phyloP scores from a whole-genome alignment of 306 rosid genomes.

The Alnus glutinosa region DNA sequence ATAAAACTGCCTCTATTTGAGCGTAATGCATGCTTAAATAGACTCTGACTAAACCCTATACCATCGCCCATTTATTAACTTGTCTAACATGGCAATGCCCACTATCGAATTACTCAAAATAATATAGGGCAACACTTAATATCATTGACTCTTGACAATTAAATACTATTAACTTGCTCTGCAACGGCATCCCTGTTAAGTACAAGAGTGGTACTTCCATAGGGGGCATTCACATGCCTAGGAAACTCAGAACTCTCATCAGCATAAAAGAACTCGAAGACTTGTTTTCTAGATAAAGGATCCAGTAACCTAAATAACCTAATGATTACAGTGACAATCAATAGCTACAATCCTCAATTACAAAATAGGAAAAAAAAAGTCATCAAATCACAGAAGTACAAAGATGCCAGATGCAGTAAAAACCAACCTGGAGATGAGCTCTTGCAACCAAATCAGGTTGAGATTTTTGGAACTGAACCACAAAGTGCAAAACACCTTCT shows the following conservation, averaged over 20 bases:
- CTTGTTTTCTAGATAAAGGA: background rate
- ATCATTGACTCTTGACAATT: too few species aligned
- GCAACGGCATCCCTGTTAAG: background rate
- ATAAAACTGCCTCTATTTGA: too few species aligned
- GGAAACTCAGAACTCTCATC: background rate
- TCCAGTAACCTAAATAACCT: background rate
- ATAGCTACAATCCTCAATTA: background rate
- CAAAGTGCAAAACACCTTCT: constrained; percentile 79
- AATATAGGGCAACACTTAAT: too few species aligned
- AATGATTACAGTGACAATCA: background rate
- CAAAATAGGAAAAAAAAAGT: background rate
- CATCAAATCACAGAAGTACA: constrained; percentile 17
- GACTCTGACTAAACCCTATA: too few species aligned
- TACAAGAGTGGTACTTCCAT: background rate
- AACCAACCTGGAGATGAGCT: constrained; percentile 88
- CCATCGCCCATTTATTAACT: too few species aligned
- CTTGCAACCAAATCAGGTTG: constrained; percentile 95
- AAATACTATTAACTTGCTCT: too few species aligned
- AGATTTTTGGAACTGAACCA: constrained; percentile 81
- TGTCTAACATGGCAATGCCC: too few species aligned
- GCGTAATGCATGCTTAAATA: too few species aligned
- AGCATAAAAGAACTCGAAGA: background rate
- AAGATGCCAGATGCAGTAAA: constrained; percentile 17
- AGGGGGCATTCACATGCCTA: background rate
- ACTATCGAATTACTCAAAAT: too few species aligned